Percentiles rank a stretch among this genome's conserved stretches.
phyloP scores from a whole-genome alignment of 208 protist genomes.

The Porcisia deanei region DNA sequence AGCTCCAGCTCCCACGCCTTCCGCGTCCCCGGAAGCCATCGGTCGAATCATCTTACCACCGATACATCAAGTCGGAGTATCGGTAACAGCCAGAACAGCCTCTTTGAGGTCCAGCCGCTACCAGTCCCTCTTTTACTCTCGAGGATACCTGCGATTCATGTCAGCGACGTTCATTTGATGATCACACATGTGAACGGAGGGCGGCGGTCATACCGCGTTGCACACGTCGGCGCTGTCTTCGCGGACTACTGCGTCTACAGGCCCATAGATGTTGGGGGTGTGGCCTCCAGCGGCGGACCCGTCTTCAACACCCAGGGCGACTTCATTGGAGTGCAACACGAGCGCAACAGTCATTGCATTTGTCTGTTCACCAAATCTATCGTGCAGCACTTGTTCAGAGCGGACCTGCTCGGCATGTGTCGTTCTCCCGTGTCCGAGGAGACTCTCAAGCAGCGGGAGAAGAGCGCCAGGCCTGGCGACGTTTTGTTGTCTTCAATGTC shows the following conservation, averaged over 20 bases:
- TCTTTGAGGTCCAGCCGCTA: conserved; percentile 67
- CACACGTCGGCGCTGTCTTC: conserved; percentile 54
- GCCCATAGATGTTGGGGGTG: conserved; percentile 28
- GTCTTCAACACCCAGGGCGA: conserved; percentile 82
- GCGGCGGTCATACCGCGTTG: conserved; percentile 61
- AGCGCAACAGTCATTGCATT: conserved; percentile 49
- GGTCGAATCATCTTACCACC: neutral
- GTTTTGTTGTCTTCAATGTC: neutral
- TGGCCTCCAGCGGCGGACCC: conserved; percentile 74
- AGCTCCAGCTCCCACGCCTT: neutral
- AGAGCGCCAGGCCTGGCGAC: conserved; percentile 2
- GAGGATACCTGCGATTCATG: conserved; percentile 41
- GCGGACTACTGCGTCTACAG: conserved; percentile 78
- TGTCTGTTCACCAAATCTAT: conserved; percentile 69
- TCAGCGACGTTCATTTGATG: conserved; percentile 79
- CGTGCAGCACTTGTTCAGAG: conserved; percentile 73
- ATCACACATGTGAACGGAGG: conserved; percentile 65
- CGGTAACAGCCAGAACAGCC: conserved; percentile 11
- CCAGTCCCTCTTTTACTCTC: conserved; percentile 79
- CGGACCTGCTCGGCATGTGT: conserved; percentile 69
- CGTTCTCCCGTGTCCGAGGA: conserved; percentile 62
- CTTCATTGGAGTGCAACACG: conserved; percentile 88
- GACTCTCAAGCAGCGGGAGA: conserved; percentile 20
- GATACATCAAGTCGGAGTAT: neutral
- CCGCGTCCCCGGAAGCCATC: neutral